Base-by-base conservation (phyloP, 2,329 filamentous ascomycete genomes). In the Pestalotiopsis sp. region DNA sequence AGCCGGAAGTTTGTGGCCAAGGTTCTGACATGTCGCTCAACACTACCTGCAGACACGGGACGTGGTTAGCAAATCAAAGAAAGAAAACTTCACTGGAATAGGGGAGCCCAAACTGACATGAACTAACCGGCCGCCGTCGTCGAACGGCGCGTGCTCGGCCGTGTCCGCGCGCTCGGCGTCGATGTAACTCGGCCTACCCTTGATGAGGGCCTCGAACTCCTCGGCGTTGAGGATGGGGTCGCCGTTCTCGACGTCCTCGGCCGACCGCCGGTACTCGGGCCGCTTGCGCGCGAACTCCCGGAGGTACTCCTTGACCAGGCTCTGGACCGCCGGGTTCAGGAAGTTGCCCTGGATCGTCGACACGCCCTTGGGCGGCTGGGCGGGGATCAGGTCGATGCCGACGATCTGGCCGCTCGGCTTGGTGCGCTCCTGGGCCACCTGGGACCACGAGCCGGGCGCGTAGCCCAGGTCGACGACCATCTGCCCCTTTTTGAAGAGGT, bases 21-120 rank as follows among this genome's bases (percentile, higher is more conserved):
- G 96, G 95, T 87, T 87, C 95, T 89, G 91, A 99, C 96, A 99
- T 99, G 88, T 99, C 96, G 90, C 94, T 97, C 79, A 99, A 85
- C 79, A 99, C 93, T 78, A 99, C 89, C 87, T 90, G 71, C 31
- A 71, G 14, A 52, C 17, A 17, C 13, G 9, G 71, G 14, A 52
- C 17, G 13, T 13, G 11, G 20, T 59, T 31, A 38, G 41, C 36
- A n/a, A 27, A 36, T 36, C 31, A 25, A 7, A 23, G 31, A 12
- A 9, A 36, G 31, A 9, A 9, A 9, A 36, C 31, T 36, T 36
- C 31, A 36, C 31, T 36, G 1, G 31, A 7, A 36, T 36, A 2
- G 31, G 41, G 17, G 41, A 62, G 52, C 5, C 45, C 59, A n/a
- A 23, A 66, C 85, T 76, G 77, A 88, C 87, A 84, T 98, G 93